These are phyloP conservation scores for Musa troglodytarum DNA, from an alignment of 176 grass and related monocot genomes.

Conservation along the genomic window DNA sequence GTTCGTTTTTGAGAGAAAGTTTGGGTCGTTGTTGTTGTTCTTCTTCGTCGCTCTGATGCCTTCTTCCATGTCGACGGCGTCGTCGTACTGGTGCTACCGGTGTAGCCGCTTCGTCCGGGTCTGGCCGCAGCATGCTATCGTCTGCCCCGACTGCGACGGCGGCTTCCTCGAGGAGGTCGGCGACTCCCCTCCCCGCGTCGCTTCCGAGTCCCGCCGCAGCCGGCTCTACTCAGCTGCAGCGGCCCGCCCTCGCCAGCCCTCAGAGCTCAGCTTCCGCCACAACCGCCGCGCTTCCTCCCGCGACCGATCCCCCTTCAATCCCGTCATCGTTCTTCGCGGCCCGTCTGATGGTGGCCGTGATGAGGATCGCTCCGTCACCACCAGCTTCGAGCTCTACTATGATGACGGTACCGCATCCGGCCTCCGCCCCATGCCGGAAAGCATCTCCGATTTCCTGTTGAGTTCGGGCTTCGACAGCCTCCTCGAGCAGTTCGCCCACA, in stretches of 20 bases:
- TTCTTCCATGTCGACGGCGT: neutral
- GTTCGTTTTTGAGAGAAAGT: neutral
- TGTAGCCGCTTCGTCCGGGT: neutral
- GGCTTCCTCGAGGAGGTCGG: slow-evolving; percentile 2
- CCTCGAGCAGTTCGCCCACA: neutral
- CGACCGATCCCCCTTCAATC: neutral
- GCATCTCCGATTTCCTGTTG: slow-evolving; percentile 1
- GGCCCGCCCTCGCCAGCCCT: neutral
- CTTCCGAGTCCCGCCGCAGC: neutral
- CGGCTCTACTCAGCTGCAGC: neutral
- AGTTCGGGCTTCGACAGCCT: slow-evolving; percentile 4
- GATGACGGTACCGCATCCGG: neutral
- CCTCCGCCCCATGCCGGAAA: neutral
- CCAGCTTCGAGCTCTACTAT: slow-evolving; percentile 2
- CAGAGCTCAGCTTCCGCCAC: neutral
- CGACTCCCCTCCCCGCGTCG: neutral
- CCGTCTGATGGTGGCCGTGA: neutral
- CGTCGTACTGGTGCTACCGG: slow-evolving; percentile 9
- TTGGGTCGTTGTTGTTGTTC: neutral
- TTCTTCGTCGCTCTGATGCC: neutral
- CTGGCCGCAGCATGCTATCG: neutral
- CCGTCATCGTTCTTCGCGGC: slow-evolving; percentile 1
- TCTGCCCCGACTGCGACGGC: slow-evolving; percentile 8
- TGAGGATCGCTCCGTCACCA: neutral
- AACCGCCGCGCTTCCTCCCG: neutral